Base-by-base conservation (phyloP, 352 stramenopile species). In the Globisporangium cystogenes region DNA sequence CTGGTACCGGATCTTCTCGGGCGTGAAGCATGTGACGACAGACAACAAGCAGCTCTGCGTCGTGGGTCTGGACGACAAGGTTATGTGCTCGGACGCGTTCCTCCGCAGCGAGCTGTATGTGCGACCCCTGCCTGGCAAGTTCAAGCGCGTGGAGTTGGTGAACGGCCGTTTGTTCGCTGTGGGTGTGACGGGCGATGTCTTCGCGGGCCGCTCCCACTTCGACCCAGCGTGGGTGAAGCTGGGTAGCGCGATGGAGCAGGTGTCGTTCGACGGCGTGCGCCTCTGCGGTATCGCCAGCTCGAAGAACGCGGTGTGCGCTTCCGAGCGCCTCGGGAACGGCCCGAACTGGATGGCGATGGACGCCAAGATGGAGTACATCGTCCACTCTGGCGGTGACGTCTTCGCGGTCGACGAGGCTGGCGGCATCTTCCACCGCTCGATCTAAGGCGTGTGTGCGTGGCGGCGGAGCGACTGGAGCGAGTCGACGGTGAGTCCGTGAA, bases 1-100 rank as follows among this genome's bases (percentile, higher is more conserved):
- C 20, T 67, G 60, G 60, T 31, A 15, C n/a, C 36, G 40, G n/a
- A 20, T 43, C 37, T 21, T 60, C 18, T 18, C 36, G 7, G 55
- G 44, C 14, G 26, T 67, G 37, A 67, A 64, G 60, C 57, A 69
- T 21, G 52, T 69, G 41, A 55, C 51, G 20, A 65, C 62, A 6
- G 62, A 60, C 44, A 51, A 54, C 54, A 67, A 64, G 41, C 62
- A 70, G 47, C 36, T 65, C 36, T 67, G 46, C 43, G 43, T 47
- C 20, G 54, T 64, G 37, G 55, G 37, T 26, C 21, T 20, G 5
- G 16, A 51, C 12, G n/a, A 53, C 31, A 8, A 35, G 0, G 24
- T 55, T 23, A 44, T 42, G 16, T 65, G 55, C 43, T 48, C 56
- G 3, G 43, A 65, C 39, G 49, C 46, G 36, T 43, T 60, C 40